phyloP scores from a whole-genome alignment of 1,284 basidiomycete genomes.

The Puccinia brachypodii region DNA sequence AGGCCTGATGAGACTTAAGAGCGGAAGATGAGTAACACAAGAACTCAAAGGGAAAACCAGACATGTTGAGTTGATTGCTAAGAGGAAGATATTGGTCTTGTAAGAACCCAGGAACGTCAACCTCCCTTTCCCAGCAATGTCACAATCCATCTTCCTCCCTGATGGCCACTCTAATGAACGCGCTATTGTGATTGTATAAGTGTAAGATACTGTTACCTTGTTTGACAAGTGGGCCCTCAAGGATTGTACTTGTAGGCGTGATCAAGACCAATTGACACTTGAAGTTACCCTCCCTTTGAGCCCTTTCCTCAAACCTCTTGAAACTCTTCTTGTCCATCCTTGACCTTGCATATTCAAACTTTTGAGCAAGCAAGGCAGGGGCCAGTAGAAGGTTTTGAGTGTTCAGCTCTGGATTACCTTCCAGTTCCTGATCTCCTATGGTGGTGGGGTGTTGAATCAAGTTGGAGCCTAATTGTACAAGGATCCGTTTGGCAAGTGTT shows the following conservation, averaged over 20 bases:
- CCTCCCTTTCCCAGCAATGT: conserved; percentile 67
- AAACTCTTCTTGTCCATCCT: background rate
- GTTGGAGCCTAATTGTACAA: background rate
- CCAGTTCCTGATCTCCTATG: background rate
- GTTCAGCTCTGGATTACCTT: background rate
- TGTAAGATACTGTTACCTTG: conserved; percentile 72
- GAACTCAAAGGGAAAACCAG: conserved; percentile 69
- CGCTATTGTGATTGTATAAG: conserved; percentile 56
- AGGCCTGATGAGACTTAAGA: conserved; percentile 70
- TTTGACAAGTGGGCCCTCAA: conserved; percentile 70
- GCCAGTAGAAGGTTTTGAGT: background rate
- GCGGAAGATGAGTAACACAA: conserved; percentile 72
- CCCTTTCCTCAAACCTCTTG: no score
- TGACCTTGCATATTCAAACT: background rate
- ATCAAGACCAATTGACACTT: conserved; percentile 62
- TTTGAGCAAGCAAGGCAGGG: background rate
- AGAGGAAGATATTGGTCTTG: conserved; percentile 65
- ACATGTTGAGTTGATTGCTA: conserved; percentile 69
- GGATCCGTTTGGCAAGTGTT: background rate
- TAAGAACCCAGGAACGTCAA: conserved; percentile 66
- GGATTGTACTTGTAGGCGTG: conserved; percentile 68
- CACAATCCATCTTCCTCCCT: conserved; percentile 71
- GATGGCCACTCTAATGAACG: conserved; percentile 74
- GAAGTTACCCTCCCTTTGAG: conserved; percentile 19
- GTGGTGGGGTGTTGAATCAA: background rate